phyloP scores from a whole-genome alignment of 495 filamentous ascomycete species.

The Podospora pseudocomata region DNA sequence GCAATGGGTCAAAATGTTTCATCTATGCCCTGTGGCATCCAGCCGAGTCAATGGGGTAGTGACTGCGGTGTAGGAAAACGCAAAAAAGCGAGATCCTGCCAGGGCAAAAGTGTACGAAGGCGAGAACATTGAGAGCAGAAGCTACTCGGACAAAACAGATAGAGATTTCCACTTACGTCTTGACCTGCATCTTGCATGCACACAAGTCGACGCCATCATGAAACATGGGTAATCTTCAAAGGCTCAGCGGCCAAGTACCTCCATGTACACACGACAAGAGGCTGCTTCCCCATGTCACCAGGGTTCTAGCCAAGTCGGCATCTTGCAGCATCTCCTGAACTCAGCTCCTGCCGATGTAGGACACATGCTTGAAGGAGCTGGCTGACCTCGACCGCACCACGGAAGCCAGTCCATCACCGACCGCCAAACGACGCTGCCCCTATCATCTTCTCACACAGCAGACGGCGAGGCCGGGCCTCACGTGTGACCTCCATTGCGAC shows the following conservation, averaged over 20 bases:
- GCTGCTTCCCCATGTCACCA: slow-evolving; percentile 2
- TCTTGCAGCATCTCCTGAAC: slow-evolving; percentile 17
- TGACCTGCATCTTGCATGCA: not conserved
- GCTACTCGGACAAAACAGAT: not conserved
- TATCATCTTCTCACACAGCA: slow-evolving; percentile 2
- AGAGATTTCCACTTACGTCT: not conserved
- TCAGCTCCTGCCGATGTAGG: not conserved
- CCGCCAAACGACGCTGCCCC: not conserved
- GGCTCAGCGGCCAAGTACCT: not conserved
- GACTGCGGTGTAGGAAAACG: slow-evolving; percentile 39
- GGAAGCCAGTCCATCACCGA: not conserved
- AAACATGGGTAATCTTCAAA: not conserved
- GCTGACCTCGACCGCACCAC: not conserved
- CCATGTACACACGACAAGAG: not conserved
- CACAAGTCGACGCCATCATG: slow-evolving; percentile 1
- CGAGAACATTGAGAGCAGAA: not conserved
- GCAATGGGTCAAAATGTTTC: slow-evolving; percentile 40
- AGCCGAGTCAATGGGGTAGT: slow-evolving; percentile 36
- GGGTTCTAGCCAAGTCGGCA: slow-evolving; percentile 21
- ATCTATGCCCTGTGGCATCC: slow-evolving; percentile 43
- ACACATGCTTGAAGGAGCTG: not conserved
- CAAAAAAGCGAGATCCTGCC: slow-evolving; percentile 25
- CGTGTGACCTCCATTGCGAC: slow-evolving; percentile 6
- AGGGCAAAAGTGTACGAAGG: slow-evolving; percentile 13
- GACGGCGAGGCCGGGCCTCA: slow-evolving; percentile 10